These are phyloP conservation scores for Termitomyces sp. DNA, from an alignment of 768 basidiomycete genomes.

Conservation along the genomic window DNA sequence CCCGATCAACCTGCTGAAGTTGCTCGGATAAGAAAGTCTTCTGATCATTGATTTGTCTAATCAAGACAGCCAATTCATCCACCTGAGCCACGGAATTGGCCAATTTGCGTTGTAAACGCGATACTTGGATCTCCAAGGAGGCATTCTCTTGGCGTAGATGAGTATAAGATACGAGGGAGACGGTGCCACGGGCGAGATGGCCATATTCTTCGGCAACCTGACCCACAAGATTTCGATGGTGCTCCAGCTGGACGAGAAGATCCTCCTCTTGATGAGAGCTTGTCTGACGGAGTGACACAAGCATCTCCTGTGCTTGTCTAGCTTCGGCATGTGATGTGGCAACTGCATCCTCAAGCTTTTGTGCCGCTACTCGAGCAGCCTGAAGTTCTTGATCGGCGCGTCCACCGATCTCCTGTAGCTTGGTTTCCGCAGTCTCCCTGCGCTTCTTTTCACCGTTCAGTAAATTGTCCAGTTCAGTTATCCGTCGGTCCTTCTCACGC, in stretches of 20 bases:
- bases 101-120: conserved; percentile 62
- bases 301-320: conserved; percentile 23
- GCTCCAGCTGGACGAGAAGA: conserved; percentile 45
- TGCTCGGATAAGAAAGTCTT: conserved; percentile 36
- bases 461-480: conserved; percentile 51
- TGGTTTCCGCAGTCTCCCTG: conserved; percentile 40
- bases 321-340: conserved; percentile 30
- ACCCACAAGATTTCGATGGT: conserved; percentile 37
- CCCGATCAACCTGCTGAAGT: conserved; percentile 26
- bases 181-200: conserved; percentile 38
- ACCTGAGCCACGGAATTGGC: conserved; percentile 66
- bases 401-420: conserved; percentile 34
- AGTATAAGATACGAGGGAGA: conserved; percentile 28
- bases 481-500: conserved; percentile 45
- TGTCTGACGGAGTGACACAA: conserved; percentile 24
- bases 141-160: conserved; percentile 35
- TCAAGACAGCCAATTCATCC: conserved; percentile 53
- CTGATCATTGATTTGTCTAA: conserved; percentile 51
- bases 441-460: conserved; percentile 44
- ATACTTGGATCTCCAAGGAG: conserved; percentile 32
- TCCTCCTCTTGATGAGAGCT: conserved; percentile 35
- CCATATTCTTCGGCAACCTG: conserved; percentile 51
- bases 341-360: conserved; percentile 30
- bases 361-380: conserved; percentile 25
- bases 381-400: conserved; percentile 35